Percentiles rank a stretch among this genome's conserved stretches.
Evolutionary conservation across 345 rosid species (phyloP).

Genomic region (Citrus unshiu): DNA sequence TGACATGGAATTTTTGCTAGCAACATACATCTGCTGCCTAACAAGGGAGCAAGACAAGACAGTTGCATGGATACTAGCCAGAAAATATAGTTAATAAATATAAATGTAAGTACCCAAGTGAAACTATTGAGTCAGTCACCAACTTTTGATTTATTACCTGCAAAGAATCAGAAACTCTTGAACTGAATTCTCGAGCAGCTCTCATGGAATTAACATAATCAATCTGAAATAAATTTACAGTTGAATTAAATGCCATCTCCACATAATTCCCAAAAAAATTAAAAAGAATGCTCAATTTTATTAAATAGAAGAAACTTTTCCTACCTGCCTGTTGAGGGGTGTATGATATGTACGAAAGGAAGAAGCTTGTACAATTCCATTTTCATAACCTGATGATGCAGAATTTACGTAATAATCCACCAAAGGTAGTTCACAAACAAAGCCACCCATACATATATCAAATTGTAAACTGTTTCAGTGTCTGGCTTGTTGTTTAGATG

Average conservation of each 20-base stretch:
- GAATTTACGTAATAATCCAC: neutral
- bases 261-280: conserved; percentile 2
- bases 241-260: neutral
- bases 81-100: neutral
- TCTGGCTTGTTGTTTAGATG: neutral
- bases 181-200: conserved; percentile 85
- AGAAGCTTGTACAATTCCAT: conserved; percentile 78
- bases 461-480: neutral
- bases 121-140: neutral
- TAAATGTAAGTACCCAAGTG: neutral
- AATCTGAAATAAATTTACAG: conserved; percentile 33
- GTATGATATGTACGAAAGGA: conserved; percentile 99
- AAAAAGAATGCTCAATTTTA: conserved; percentile 3
- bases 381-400: conserved; percentile 58
- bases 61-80: neutral
- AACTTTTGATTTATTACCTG: conserved; percentile 43
- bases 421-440: neutral
- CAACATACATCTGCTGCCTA: neutral
- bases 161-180: conserved; percentile 69
- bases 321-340: conserved; percentile 93
- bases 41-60: neutral
- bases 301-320: conserved; percentile 1
- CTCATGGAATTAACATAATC: conserved; percentile 91
- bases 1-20: neutral
- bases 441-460: neutral